Evolutionary conservation across 108 stramenopile species (phyloP).

Genomic region (Cylindrotheca fusiformis): DNA sequence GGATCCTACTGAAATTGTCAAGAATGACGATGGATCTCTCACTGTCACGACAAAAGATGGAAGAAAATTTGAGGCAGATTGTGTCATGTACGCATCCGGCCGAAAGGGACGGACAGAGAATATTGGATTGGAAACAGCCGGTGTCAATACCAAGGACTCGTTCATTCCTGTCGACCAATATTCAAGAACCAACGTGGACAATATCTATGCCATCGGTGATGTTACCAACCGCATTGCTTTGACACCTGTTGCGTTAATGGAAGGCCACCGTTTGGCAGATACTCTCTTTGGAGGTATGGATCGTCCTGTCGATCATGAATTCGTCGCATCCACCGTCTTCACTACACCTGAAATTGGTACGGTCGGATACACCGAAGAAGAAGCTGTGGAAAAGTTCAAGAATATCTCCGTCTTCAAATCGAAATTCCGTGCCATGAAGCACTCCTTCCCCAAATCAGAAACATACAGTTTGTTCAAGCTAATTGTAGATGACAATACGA

Average conservation of each 20-base stretch:
- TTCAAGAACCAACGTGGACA: conserved; percentile 74
- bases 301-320: conserved; percentile 64
- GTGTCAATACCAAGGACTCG: conserved; percentile 34
- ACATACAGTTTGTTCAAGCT: conserved; percentile 78
- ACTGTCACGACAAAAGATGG: conserved; percentile 62
- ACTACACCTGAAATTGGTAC: conserved; percentile 88
- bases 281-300: conserved; percentile 73
- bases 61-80: conserved; percentile 54
- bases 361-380: conserved; percentile 80
- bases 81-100: conserved; percentile 82
- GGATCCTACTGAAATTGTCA: conserved; percentile 55
- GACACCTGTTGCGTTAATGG: conserved; percentile 95
- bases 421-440: conserved; percentile 90
- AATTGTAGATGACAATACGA: conserved; percentile 81
- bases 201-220: conserved; percentile 92
- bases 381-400: conserved; percentile 86
- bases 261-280: conserved; percentile 87
- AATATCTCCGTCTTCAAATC: conserved; percentile 88
- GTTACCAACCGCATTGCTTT: conserved; percentile 83
- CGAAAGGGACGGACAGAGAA: conserved; percentile 61
- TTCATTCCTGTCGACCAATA: conserved; percentile 84
- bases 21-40: conserved; percentile 37
- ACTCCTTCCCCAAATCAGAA: conserved; percentile 92
- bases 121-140: conserved; percentile 63
- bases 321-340: conserved; percentile 91